Evolutionary conservation across 352 stramenopile species (phyloP).

Genomic region (Globisporangium mamillatum): DNA sequence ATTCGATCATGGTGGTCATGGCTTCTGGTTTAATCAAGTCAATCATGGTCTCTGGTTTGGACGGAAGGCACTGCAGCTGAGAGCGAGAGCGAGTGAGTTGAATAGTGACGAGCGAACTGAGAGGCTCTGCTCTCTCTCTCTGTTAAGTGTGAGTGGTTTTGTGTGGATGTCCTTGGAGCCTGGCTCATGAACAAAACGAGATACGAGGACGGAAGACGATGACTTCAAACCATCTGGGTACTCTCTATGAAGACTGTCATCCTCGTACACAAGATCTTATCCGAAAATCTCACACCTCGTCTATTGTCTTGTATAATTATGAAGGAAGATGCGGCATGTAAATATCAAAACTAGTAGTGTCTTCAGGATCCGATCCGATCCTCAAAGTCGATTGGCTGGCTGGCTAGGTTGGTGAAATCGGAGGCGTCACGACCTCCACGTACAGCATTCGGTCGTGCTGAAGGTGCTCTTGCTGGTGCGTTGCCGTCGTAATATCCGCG

Average conservation of each 20-base stretch:
- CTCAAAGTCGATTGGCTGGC: background rate
- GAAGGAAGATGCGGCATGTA: background rate
- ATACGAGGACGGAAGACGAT: conserved; percentile 6
- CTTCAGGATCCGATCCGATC: background rate
- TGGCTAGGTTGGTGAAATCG: conserved; percentile 6
- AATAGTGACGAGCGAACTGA: background rate
- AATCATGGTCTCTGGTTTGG: conserved; percentile 6
- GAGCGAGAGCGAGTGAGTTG: background rate
- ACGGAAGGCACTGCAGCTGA: background rate
- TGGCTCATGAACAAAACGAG: background rate
- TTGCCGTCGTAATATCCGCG: background rate
- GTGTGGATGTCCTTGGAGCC: background rate
- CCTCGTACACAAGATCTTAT: conserved; percentile 4
- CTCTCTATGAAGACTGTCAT: background rate
- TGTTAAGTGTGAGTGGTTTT: background rate
- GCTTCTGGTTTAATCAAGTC: background rate
- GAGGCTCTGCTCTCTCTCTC: background rate
- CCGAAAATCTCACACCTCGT: background rate
- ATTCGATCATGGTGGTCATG: background rate
- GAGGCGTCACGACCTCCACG: conserved; percentile 13
- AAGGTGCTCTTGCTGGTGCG: background rate
- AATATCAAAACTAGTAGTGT: background rate
- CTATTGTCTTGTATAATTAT: background rate
- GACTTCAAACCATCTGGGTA: background rate
- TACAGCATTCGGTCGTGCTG: background rate